Evolutionary conservation across 495 filamentous ascomycete genomes (phyloP), one percentile per base, ranked within the genome.

Genomic region (Copromyces sp.): DNA sequence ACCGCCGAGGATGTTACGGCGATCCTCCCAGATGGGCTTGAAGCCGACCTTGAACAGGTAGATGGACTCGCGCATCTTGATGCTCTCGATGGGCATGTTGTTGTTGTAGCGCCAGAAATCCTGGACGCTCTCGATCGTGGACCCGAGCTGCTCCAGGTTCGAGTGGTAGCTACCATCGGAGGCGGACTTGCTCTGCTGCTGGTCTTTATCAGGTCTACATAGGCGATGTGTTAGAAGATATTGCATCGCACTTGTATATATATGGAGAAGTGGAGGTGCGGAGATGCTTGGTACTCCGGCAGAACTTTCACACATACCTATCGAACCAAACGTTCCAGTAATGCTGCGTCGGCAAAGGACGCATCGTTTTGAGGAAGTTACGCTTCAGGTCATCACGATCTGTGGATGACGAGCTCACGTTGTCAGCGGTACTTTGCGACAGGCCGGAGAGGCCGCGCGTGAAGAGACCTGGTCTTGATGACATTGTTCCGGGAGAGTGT

Each of bases 51-150:
- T 94, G 86, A 97, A 97, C 72, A 97, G 86, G 78, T 97, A 95
- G 65, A 96, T 87, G 20, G 89, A 90, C 81, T 97, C 93, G 53
- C 91, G 88, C 79, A 94, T 88, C 72, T 90, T 89, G 81, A 97
- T 88, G 76, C 87, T 87, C 29, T 90, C 83, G 71, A 94, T 87
- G 16, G 92, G 91, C 70, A 92, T 94, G 81, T 97, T 95, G 83
- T 97, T 97, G 83, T 91, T 90, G 81, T 94, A 90, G 72, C 92
- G 88, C 91, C 93, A 97, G 83, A 97, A 97, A 74, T 91, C 89
- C 78, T 92, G 88, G 75, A 93, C 88, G 74, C 90, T 90, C 80
- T 89, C 86, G 81, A 94, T 90, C 78, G 88, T 89, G 59, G 87
- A 83, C 74, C 89, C 87, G 1, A 94, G 82, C 75, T 90, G 85